phyloP scores from a whole-genome alignment of 1,284 basidiomycete species.

The Ustilago nuda region DNA sequence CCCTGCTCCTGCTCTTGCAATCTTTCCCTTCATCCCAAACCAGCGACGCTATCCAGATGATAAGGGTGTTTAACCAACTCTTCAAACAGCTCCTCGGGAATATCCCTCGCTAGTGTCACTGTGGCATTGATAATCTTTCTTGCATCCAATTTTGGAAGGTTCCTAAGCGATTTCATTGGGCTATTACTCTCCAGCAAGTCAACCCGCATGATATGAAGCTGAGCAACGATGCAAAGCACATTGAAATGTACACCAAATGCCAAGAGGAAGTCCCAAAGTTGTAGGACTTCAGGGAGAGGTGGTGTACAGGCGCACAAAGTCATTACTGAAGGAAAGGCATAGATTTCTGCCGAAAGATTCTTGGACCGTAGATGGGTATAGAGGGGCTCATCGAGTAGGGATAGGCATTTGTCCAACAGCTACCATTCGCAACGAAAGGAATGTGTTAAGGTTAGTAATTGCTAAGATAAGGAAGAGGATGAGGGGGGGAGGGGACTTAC shows the following conservation, averaged over 20 bases:
- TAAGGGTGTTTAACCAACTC: conserved; percentile 56
- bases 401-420: conserved; percentile 90
- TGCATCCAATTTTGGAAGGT: conserved; percentile 90
- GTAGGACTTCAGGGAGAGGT: conserved; percentile 90
- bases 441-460: background rate
- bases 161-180: conserved; percentile 94
- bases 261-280: conserved; percentile 95
- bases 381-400: conserved; percentile 87
- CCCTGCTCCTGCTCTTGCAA: too few relatives aligned
- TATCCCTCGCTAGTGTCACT: conserved; percentile 88
- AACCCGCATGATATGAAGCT: conserved; percentile 86
- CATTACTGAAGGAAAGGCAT: conserved; percentile 94
- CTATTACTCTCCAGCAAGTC: conserved; percentile 87
- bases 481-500: conserved; percentile 72
- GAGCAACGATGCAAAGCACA: conserved; percentile 94
- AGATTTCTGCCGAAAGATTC: conserved; percentile 96
- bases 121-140: conserved; percentile 88
- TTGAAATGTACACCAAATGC: conserved; percentile 96
- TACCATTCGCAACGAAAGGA: conserved; percentile 66
- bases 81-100: conserved; percentile 75
- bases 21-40: background rate
- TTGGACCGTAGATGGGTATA: conserved; percentile 84
- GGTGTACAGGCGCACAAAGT: conserved; percentile 97
- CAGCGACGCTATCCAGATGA: conserved; percentile 40
- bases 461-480: background rate